Evolutionary conservation across 805 yeast genomes (phyloP), one percentile per base, ranked within the genome.

Genomic region (Metschnikowia koreensis): DNA sequence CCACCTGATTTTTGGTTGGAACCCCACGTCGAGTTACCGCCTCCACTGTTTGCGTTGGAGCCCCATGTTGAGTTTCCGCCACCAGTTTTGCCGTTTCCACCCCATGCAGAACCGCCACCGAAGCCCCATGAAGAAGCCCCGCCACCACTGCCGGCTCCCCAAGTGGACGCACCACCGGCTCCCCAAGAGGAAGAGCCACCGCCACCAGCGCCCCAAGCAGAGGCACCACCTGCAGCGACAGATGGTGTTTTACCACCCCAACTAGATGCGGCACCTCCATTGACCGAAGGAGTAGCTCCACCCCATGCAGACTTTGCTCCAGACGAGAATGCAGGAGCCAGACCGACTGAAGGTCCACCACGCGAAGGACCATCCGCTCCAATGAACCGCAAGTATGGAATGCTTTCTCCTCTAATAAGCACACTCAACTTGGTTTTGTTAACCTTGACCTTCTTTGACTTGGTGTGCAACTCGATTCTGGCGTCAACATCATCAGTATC

Each of bases 401-500:
- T 76, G 52, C 89, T 79, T 57, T 78, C 83, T 44, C 90, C 90
- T 51, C 82, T 84, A 45, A 87, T 81, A 50, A 76, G 62, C 62
- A 90, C 93, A 57, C 89, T 80, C 62, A 94, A 77, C 64, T 86
- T 89, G 34, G 81, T 78, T 64, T 92, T 92, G 61, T 84, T 86
- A 34, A 94, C 88, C 52, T 93, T 89, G 55, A 92, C 83, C 53
- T 87, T 88, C 67, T 93, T 94, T 65, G 86, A 85, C 59, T 92
- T 92, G 28, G 97, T 89, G 68, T 94, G 98, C 57, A 94, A 79
- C 71, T 94, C 99, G 41, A 94, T 89, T 54, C 97, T 81, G 1
- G 97, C 98, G 59, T 80, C 81, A 12, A 87, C 87, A 56, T 96
- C 99, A 61, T 90, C 94, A 9, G 97, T 90, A 66, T 94, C 98